Conservation (phyloP, 163 green algal species). For the Coccomyxa subellipsoidea region DNA sequence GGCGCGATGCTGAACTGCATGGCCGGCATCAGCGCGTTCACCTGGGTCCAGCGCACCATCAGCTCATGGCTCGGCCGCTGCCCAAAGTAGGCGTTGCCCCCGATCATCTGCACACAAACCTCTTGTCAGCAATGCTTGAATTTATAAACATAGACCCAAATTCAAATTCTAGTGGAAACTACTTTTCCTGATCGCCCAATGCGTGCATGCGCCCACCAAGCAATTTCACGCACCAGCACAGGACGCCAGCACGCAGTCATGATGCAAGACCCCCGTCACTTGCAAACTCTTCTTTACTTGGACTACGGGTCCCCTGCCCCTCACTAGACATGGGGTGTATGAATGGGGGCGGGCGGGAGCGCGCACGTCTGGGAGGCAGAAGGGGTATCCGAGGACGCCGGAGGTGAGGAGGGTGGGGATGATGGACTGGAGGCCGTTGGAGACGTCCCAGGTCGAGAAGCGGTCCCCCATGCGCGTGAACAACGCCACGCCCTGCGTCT, state of each 20-base stretch:
- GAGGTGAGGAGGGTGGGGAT: conserved; percentile 66
- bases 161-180: no score
- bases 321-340: no score
- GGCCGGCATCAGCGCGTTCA: conserved; percentile 61
- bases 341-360: neutral
- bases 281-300: no score
- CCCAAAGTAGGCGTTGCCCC: conserved; percentile 68
- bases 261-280: no score
- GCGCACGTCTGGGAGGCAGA: conserved; percentile 54
- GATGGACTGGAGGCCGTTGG: conserved; percentile 55
- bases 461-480: conserved; percentile 63
- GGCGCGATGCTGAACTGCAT: conserved; percentile 64
- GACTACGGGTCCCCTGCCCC: no score
- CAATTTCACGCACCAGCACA: no score
- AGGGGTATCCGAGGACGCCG: conserved; percentile 63
- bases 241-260: no score
- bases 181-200: no score
- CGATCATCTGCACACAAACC: conserved; percentile 41
- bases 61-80: conserved; percentile 50
- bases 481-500: conserved; percentile 41
- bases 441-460: conserved; percentile 56
- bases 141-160: no score
- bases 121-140: neutral
- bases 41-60: conserved; percentile 63
- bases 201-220: no score